A percentile compares a stretch with the other conserved stretches of the same genome.
Evolutionary conservation across 2,329 filamentous ascomycete species (phyloP).

Genomic region (Calonectria hawksworthii): DNA sequence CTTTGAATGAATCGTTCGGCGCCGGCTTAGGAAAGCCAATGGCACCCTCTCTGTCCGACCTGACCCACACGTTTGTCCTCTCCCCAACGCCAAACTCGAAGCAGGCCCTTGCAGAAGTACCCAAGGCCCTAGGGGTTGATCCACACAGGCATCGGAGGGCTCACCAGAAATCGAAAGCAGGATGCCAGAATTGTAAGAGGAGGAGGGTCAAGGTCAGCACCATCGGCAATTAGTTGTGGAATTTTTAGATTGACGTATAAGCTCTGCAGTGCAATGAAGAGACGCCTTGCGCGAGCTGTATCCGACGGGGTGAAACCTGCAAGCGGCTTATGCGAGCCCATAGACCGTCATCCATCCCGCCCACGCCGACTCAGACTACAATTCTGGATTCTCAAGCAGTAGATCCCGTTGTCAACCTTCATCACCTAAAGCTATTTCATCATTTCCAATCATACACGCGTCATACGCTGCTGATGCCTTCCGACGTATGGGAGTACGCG

Average conservation of each 20-base stretch:
- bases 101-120: background rate
- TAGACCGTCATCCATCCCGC: background rate
- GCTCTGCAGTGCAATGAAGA: background rate
- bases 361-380: background rate
- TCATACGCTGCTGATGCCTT: background rate
- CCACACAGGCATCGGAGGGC: background rate
- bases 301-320: background rate
- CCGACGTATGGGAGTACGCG: background rate
- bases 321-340: background rate
- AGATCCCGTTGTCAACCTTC: background rate
- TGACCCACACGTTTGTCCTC: background rate
- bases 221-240: no score
- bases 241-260: background rate
- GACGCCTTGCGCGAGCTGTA: background rate
- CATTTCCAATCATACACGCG: conserved; percentile 4
- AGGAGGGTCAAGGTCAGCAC: background rate
- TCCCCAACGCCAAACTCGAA: background rate
- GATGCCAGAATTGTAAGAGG: background rate
- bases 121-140: background rate
- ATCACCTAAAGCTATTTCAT: background rate
- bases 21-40: background rate
- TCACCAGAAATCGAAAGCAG: conserved; percentile 1
- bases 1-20: background rate
- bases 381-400: background rate
- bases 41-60: background rate